phyloP scores from a whole-genome alignment of 2,329 filamentous ascomycete genomes.

The Pseudocercospora musae region DNA sequence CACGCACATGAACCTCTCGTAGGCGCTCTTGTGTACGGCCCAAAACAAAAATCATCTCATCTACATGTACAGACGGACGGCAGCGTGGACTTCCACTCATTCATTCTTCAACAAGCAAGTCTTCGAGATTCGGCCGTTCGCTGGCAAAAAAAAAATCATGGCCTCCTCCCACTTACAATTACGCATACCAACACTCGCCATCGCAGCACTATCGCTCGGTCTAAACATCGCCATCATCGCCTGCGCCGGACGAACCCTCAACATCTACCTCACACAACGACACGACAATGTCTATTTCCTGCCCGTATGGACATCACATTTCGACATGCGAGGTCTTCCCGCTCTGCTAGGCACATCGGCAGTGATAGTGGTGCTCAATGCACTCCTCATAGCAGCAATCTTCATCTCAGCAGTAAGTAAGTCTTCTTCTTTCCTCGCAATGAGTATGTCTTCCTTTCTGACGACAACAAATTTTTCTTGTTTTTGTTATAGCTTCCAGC shows the following conservation, averaged over 20 bases:
- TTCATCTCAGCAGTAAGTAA: slow-evolving; percentile 35
- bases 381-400: slow-evolving; percentile 35
- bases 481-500: too few relatives aligned
- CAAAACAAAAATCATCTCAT: background rate
- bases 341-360: slow-evolving; percentile 40
- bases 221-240: slow-evolving; percentile 44
- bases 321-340: slow-evolving; percentile 44
- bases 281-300: slow-evolving; percentile 47
- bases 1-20: background rate
- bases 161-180: slow-evolving; percentile 20
- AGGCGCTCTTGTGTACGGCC: too few relatives aligned
- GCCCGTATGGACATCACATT: slow-evolving; percentile 48
- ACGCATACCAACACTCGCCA: slow-evolving; percentile 26
- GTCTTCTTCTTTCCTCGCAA: too few relatives aligned
- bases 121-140: background rate
- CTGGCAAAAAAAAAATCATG: slow-evolving; percentile 12
- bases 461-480: too few relatives aligned
- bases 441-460: too few relatives aligned
- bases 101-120: too few relatives aligned
- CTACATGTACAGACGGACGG: background rate
- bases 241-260: slow-evolving; percentile 43
- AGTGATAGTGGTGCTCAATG: slow-evolving; percentile 40
- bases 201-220: slow-evolving; percentile 32
- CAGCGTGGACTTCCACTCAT: background rate
- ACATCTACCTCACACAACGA: slow-evolving; percentile 43